Conservation (phyloP, 768 basidiomycete genomes). For the Kwoniella pini region DNA sequence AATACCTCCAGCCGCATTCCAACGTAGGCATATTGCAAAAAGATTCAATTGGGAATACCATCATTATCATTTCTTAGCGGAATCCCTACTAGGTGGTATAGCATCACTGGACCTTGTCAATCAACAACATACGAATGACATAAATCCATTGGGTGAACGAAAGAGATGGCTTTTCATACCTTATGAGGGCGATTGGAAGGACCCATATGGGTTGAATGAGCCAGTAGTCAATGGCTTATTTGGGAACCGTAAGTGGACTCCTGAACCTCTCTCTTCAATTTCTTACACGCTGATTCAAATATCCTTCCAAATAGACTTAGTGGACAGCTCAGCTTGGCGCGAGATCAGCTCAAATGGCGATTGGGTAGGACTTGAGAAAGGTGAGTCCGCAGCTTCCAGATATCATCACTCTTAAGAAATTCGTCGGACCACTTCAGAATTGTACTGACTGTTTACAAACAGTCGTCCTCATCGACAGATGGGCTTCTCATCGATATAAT, state of each 20-base stretch:
- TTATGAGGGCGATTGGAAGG: slow-evolving; percentile 16
- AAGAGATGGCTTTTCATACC: slow-evolving; percentile 8
- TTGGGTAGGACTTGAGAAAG: slow-evolving; percentile 24
- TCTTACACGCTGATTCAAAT: too few relatives aligned
- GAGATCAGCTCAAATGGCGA: background rate
- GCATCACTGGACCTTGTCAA: background rate
- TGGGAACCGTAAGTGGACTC: slow-evolving; percentile 19
- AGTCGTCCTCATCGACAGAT: slow-evolving; percentile 34
- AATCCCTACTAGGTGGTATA: slow-evolving; percentile 11
- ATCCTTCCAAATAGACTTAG: background rate
- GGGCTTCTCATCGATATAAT: slow-evolving; percentile 27
- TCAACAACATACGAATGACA: background rate
- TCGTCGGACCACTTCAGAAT: too few relatives aligned
- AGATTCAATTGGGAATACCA: slow-evolving; percentile 6
- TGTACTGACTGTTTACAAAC: too few relatives aligned
- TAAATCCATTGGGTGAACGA: background rate
- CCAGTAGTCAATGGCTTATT: slow-evolving; percentile 19
- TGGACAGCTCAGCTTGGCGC: background rate
- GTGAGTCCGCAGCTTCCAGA: slow-evolving; percentile 6
- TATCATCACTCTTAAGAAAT: too few relatives aligned
- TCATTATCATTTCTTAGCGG: slow-evolving; percentile 17
- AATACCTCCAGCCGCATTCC: background rate
- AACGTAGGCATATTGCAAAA: too few relatives aligned
- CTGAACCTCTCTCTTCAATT: too few relatives aligned
- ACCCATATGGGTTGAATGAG: slow-evolving; percentile 26